Evolutionary conservation across 1,139 yeast genomes (phyloP), one percentile per base, ranked within the genome.

Genomic region (Hyphopichia fennica): DNA sequence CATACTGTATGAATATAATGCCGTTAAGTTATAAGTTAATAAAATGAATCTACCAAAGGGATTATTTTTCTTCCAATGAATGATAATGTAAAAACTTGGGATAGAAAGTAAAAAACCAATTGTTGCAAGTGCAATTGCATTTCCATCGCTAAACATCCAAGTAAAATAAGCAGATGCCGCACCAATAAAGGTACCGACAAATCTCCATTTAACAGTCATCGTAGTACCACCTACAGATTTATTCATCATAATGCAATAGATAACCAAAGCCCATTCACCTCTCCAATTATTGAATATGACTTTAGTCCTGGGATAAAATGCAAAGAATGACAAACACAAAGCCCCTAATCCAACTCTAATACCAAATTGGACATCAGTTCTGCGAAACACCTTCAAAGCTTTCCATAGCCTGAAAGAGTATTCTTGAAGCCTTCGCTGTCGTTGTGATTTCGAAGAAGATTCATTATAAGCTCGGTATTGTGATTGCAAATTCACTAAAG

Each of bases 161-260:
- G 77, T 69, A 2, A 69, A 13, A 51, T 72, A 82, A 0, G 95
- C 95, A 6, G 71, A 52, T 13, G 69, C 49, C 1, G 91, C 87
- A 0, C 96, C 96, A 10, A 84, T 43, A 48, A 82, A 79, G 0
- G 95, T 87, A 0, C 96, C 96, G 15, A 83, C 52, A 42, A 87
- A 72, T 48, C 96, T 71, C 80, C 87, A 83, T 49, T 84, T 83
- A 1, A 85, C 82, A 0, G 95, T 84, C 80, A 83, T 81, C 14
- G 87, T 77, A 0, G 96, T 88, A 0, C 95, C 95, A 13, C 96
- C 96, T n/a, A 87, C 69, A 0, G 91, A 84, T 56, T 87, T 87
- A 55, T 84, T 86, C 93, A 87, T 87, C 71, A 88, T 86, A 43
- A 88, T 84, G 52, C 88, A 82, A 54, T 82, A 88, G 0, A 91